Evolutionary conservation across 2,329 filamentous ascomycete genomes (phyloP).

Genomic region (Sordariomycetes sp.): DNA sequence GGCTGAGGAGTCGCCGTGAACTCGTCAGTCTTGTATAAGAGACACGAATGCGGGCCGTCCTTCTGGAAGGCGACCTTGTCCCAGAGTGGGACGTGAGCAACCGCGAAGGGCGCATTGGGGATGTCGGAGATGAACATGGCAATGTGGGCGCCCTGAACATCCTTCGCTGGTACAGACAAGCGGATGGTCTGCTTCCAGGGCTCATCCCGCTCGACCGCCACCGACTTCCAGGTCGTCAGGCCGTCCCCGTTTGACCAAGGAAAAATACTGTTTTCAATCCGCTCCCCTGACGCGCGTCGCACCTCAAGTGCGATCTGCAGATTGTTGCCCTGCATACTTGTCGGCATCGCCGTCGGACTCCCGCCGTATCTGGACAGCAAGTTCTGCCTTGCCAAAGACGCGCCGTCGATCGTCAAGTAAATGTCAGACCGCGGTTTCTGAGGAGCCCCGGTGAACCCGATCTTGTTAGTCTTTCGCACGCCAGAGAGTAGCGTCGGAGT

Average conservation of each 20-base stretch:
- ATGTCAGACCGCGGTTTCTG: slow-evolving; percentile 86
- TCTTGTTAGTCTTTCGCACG: slow-evolving; percentile 69
- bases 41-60: slow-evolving; percentile 68
- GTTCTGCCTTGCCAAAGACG: slow-evolving; percentile 65
- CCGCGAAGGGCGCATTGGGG: slow-evolving; percentile 76
- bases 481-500: slow-evolving; percentile 81
- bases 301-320: slow-evolving; percentile 86
- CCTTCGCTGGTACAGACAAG: slow-evolving; percentile 62
- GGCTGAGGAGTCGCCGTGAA: slow-evolving; percentile 58
- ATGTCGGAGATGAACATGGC: slow-evolving; percentile 83
- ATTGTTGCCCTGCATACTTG: slow-evolving; percentile 52
- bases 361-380: slow-evolving; percentile 53
- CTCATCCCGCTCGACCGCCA: slow-evolving; percentile 64
- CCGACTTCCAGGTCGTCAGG: slow-evolving; percentile 79
- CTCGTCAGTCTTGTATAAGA: slow-evolving; percentile 88
- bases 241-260: slow-evolving; percentile 69
- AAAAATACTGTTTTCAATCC: slow-evolving; percentile 79
- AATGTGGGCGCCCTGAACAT: slow-evolving; percentile 73
- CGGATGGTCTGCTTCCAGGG: slow-evolving; percentile 82
- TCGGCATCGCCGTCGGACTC: slow-evolving; percentile 59
- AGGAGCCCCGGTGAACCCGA: slow-evolving; percentile 87
- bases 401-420: slow-evolving; percentile 74
- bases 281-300: slow-evolving; percentile 61
- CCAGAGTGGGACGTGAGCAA: slow-evolving; percentile 91
- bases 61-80: slow-evolving; percentile 78